Evolutionary conservation across 1,284 basidiomycete species (phyloP).

Genomic region (Sanghuangporus weigelae): DNA sequence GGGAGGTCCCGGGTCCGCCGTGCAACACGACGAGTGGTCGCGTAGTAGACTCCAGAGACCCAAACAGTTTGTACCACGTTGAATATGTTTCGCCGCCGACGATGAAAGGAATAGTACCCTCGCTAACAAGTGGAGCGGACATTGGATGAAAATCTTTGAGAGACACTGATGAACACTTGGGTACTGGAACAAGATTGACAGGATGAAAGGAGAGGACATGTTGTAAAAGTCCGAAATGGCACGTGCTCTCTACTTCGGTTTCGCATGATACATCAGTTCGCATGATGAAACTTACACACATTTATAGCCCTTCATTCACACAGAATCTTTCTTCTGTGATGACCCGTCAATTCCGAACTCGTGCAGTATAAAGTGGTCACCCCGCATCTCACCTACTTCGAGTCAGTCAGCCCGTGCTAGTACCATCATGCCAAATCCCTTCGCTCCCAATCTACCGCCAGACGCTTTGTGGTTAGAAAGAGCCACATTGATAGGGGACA

Average conservation of each 20-base stretch:
- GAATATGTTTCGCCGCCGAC: background rate
- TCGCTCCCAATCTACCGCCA: background rate
- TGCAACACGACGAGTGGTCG: constrained; percentile 36
- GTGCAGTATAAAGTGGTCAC: background rate
- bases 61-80: constrained; percentile 28
- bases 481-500: background rate
- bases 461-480: background rate
- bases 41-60: constrained; percentile 23
- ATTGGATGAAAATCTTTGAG: background rate
- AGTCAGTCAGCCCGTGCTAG: background rate
- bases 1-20: constrained; percentile 39
- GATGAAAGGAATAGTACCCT: constrained; percentile 1
- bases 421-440: background rate
- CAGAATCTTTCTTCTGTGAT: too few relatives aligned
- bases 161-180: background rate
- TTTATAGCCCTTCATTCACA: too few relatives aligned
- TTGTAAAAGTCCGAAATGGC: too few relatives aligned
- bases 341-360: too few relatives aligned
- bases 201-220: too few relatives aligned
- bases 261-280: too few relatives aligned
- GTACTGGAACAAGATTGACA: background rate
- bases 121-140: background rate
- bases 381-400: background rate
- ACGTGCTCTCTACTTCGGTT: too few relatives aligned
- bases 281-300: too few relatives aligned